phyloP scores from a whole-genome alignment of 768 basidiomycete genomes.

The Pleurotus ostreatus region DNA sequence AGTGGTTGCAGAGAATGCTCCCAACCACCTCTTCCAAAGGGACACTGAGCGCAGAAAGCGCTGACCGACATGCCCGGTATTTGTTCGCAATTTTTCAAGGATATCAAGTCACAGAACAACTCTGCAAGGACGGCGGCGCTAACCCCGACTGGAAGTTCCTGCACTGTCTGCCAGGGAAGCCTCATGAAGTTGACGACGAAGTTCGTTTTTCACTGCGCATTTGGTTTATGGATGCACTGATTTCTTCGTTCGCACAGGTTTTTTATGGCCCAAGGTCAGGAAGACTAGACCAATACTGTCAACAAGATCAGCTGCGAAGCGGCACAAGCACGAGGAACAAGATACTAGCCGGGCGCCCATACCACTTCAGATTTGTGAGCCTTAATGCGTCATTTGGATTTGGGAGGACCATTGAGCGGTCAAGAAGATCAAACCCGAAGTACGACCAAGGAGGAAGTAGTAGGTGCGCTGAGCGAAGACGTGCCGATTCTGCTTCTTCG shows the following conservation, averaged over 20 bases:
- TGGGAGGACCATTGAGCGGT: neutral
- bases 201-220: constrained; percentile 29
- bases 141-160: constrained; percentile 90
- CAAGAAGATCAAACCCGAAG: constrained; percentile 7
- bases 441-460: constrained; percentile 5
- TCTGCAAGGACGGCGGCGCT: constrained; percentile 79
- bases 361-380: constrained; percentile 4
- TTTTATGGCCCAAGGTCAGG: constrained; percentile 72
- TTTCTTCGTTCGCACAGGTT: constrained; percentile 44
- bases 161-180: constrained; percentile 93
- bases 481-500: neutral
- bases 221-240: neutral
- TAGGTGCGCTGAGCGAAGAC: neutral
- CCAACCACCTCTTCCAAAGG: too few species aligned
- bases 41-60: too few species aligned
- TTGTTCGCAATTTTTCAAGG: constrained; percentile 54
- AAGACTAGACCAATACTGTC: too few species aligned
- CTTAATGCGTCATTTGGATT: neutral
- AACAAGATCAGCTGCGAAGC: too few species aligned
- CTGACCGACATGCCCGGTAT: too few species aligned
- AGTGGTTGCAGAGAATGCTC: too few species aligned
- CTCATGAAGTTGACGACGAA: constrained; percentile 93
- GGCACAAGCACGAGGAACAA: neutral
- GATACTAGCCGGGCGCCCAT: constrained; percentile 7
- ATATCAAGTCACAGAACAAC: constrained; percentile 89